phyloP scores from a whole-genome alignment of 371 early-diverging fungal genomes.

The Enterocytospora artemiae region DNA sequence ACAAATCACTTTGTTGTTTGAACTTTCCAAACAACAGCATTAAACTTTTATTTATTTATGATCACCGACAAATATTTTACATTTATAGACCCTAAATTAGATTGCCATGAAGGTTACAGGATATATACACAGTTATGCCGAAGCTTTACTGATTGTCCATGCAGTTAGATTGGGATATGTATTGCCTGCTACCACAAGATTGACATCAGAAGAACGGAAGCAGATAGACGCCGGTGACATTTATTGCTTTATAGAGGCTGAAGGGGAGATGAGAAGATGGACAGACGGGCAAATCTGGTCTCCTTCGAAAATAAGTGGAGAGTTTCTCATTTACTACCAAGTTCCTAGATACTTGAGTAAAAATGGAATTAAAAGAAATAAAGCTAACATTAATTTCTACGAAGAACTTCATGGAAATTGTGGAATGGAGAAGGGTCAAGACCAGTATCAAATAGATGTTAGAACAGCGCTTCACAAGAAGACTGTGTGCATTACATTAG shows the following conservation, averaged over 20 bases:
- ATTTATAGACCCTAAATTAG: too few relatives aligned
- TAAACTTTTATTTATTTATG: not conserved
- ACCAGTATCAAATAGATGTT: too few relatives aligned
- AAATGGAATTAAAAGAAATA: slow-evolving; percentile 34
- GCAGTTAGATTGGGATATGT: slow-evolving; percentile 44
- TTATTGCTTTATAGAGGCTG: slow-evolving; percentile 54
- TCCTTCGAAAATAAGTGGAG: slow-evolving; percentile 57
- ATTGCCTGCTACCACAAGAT: slow-evolving; percentile 31
- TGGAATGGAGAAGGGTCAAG: slow-evolving; percentile 16
- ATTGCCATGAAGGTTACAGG: slow-evolving; percentile 38
- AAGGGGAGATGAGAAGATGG: slow-evolving; percentile 57
- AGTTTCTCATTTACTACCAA: slow-evolving; percentile 57
- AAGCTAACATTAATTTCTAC: too few relatives aligned
- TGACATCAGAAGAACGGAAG: slow-evolving; percentile 43
- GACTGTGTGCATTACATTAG: slow-evolving; percentile 40
- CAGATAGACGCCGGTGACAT: slow-evolving; percentile 50
- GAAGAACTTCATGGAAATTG: too few relatives aligned
- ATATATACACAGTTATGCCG: slow-evolving; percentile 48
- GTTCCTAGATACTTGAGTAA: slow-evolving; percentile 52
- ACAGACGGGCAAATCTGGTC: slow-evolving; percentile 59
- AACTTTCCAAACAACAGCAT: too few relatives aligned
- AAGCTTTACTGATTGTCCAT: slow-evolving; percentile 48
- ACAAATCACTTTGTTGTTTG: not conserved
- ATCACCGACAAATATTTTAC: too few relatives aligned
- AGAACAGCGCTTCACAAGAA: slow-evolving; percentile 50